phyloP scores from a whole-genome alignment of 139 green algal genomes.

The Haematococcus lacustris region DNA sequence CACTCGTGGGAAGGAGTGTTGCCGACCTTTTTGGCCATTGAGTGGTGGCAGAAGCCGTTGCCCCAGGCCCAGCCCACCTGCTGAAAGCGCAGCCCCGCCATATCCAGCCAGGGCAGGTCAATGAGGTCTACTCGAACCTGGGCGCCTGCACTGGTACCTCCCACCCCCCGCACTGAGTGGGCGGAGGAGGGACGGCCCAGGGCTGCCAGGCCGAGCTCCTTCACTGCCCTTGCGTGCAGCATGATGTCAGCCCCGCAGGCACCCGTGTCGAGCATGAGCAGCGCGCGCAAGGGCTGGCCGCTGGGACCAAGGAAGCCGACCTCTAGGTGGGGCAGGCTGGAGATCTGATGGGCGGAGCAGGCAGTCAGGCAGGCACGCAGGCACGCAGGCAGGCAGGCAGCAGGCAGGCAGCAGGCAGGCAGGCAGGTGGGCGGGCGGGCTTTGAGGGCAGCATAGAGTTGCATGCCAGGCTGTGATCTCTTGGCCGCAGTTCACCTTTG shows the following conservation, averaged over 20 bases:
- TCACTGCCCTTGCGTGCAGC: conserved; percentile 30
- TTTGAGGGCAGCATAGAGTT: too few species aligned
- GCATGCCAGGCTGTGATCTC: too few species aligned
- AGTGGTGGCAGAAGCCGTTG: too few species aligned
- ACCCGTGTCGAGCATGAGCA: conserved; percentile 47
- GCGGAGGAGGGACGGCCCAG: conserved; percentile 1
- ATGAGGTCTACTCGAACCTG: conserved; percentile 17
- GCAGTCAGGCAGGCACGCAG: too few species aligned
- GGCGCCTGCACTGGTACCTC: conserved; percentile 1
- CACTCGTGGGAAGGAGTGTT: too few species aligned
- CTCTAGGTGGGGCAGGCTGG: conserved; percentile 42
- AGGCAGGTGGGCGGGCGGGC: too few species aligned
- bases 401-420: too few species aligned
- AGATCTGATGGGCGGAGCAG: too few species aligned
- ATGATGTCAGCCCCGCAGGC: conserved; percentile 42
- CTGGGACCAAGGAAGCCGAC: conserved; percentile 14
- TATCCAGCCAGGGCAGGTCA: conserved; percentile 28
- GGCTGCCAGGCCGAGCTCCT: conserved; percentile 21
- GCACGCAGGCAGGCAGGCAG: too few species aligned
- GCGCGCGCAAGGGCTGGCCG: background rate
- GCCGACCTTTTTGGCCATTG: too few species aligned
- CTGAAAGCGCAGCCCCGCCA: conserved; percentile 23
- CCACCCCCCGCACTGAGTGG: conserved; percentile 19
- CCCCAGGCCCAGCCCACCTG: conserved; percentile 6
- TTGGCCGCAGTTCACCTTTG: too few species aligned